Conservation (phyloP, 139 green algal species). For the Haematococcus sp. region DNA sequence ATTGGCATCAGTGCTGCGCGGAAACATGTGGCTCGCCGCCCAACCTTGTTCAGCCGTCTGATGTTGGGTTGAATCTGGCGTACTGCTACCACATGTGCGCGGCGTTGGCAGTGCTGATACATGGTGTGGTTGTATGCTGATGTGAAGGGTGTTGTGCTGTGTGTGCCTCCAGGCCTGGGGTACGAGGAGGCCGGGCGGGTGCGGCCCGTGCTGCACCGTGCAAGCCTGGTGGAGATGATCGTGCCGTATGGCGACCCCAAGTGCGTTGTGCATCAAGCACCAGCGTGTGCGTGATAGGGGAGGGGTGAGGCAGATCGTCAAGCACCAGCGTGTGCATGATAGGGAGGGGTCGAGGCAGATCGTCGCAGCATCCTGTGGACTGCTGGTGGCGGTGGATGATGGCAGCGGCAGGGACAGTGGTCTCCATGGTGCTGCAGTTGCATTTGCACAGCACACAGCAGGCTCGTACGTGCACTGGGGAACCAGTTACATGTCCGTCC, state of each 20-base stretch:
- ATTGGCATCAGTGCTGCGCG: neutral
- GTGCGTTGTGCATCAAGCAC: neutral
- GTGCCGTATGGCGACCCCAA: conserved; percentile 82
- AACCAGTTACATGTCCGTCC: too few relatives aligned
- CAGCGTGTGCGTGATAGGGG: conserved; percentile 1
- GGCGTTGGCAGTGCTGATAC: too few relatives aligned
- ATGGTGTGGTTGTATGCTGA: too few relatives aligned
- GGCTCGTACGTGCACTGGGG: too few relatives aligned
- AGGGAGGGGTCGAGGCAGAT: neutral
- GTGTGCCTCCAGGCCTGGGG: too few relatives aligned
- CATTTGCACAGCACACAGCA: too few relatives aligned
- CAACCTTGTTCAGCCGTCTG: neutral
- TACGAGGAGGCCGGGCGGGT: conserved; percentile 57
- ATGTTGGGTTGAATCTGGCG: conserved; percentile 35
- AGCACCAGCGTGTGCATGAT: neutral
- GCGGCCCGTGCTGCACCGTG: conserved; percentile 72
- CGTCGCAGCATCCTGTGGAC: neutral
- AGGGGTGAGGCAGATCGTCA: neutral
- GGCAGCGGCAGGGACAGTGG: too few relatives aligned
- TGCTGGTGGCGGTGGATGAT: too few relatives aligned
- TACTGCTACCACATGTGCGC: too few relatives aligned
- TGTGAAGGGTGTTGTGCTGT: too few relatives aligned
- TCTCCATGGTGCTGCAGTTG: too few relatives aligned
- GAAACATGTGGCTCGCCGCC: neutral
- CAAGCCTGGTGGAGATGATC: conserved; percentile 85